A percentile compares a stretch with the other conserved stretches of the same genome.
Evolutionary conservation across 2,329 filamentous ascomycete genomes (phyloP).

Genomic region (Fusarium longipes): DNA sequence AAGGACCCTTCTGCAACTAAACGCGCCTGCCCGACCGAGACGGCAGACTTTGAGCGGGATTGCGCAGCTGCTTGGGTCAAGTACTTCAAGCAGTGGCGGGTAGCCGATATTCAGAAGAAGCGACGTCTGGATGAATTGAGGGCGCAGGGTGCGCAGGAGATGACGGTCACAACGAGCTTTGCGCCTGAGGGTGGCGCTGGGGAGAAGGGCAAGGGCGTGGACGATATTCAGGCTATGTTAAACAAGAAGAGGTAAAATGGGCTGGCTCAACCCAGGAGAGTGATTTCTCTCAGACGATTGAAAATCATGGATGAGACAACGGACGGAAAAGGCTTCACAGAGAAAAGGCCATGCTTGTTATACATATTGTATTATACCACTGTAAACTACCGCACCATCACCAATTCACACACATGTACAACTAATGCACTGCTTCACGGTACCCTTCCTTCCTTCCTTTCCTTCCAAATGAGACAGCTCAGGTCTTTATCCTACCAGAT

Average conservation of each 20-base stretch:
- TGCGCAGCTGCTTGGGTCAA: constrained; percentile 95
- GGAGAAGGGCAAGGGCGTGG: constrained; percentile 50
- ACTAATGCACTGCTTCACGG: constrained; percentile 19
- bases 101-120: constrained; percentile 90
- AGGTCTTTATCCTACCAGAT: constrained; percentile 46
- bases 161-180: constrained; percentile 58
- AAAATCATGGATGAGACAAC: constrained; percentile 7
- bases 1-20: constrained; percentile 56
- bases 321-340: constrained; percentile 14
- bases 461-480: constrained; percentile 19
- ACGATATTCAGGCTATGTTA: constrained; percentile 55
- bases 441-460: neutral
- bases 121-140: constrained; percentile 80
- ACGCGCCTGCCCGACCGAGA: constrained; percentile 56
- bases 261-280: neutral
- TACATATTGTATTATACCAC: constrained; percentile 40
- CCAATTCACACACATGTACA: constrained; percentile 28
- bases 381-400: constrained; percentile 37
- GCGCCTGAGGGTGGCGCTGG: constrained; percentile 49
- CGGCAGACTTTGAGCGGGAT: constrained; percentile 77
- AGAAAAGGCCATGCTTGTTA: constrained; percentile 14
- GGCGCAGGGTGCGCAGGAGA: constrained; percentile 75
- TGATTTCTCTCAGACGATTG: neutral
- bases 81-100: constrained; percentile 97
- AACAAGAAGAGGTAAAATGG: constrained; percentile 49